Base-by-base conservation (phyloP, 208 protist species). In the Wallacemonas sp. region DNA sequence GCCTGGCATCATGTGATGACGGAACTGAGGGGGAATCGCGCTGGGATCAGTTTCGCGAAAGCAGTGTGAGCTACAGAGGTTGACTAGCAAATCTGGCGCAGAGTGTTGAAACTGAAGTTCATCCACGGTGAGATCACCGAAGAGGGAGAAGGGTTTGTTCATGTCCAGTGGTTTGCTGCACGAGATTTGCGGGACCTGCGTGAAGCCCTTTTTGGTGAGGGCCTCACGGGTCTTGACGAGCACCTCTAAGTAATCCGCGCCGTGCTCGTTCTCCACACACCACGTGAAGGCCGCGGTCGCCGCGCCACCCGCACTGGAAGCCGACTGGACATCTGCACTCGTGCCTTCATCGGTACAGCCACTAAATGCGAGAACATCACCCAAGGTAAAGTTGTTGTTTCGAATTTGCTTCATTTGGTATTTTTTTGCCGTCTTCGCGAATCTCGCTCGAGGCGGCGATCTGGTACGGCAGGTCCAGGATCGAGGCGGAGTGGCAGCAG, bases 401-500 rank as follows among this genome's bases (percentile, higher is more conserved):
- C 86, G 90, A 24, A 88, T 72, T 61, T 70, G 68, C 58, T 70
- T 68, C 84, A 93, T 93, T 6, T 28, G 22, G 54, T 17, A n/a
- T 14, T 34, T n/a, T n/a, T n/a, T n/a, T 31, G 1, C 51, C 51
- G 2, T 58, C 51, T 14, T 21, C 51, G 30, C 30, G 24, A 5
- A 64, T 31, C 30, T 55, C 64, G 14, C 56, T 67, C 15, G 54
- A 59, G 11, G 72, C 88, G 15, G 90, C 77, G 75, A 94, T 96
- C 44, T 72, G 82, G 72, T 91, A 97, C 11, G 92, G 92, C 26
- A 97, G 80, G 66, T 97, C 93, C 21, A 97, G 79, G 70, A 95
- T 80, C 2, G 88, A 87, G 44, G 90, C 93, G 5, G 85, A 95
- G 76, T 98, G 95, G 62, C 95, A 98, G 73, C 93, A 97, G 68